phyloP scores from a whole-genome alignment of 495 filamentous ascomycete genomes.

The Lineolata rhizophorae region DNA sequence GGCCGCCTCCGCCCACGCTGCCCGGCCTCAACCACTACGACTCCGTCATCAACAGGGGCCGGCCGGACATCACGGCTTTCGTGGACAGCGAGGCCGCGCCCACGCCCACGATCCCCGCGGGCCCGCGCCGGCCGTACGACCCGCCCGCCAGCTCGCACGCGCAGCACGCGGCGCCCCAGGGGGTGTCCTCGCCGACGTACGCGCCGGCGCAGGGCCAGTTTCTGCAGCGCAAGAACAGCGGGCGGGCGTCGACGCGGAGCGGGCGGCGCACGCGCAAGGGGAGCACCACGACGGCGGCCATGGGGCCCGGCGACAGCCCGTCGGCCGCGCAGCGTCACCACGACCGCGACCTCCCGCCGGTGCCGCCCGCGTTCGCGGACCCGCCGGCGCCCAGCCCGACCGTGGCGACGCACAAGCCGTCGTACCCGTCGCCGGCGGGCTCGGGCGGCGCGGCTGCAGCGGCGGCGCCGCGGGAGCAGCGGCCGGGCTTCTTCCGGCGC shows the following conservation, averaged over 20 bases:
- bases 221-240: constrained; percentile 41
- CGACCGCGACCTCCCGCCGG: constrained; percentile 9
- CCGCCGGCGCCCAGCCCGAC: constrained; percentile 29
- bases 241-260: constrained; percentile 38
- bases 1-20: neutral
- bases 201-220: too few relatives aligned
- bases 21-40: constrained; percentile 3
- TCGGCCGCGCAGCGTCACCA: constrained; percentile 18
- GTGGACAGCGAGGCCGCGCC: constrained; percentile 65
- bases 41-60: constrained; percentile 14
- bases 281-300: constrained; percentile 27
- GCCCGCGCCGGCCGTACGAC: constrained; percentile 35
- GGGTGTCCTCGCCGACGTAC: constrained; percentile 10
- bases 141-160: constrained; percentile 23
- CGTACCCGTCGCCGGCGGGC: too few relatives aligned
- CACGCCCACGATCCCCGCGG: constrained; percentile 65
- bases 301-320: constrained; percentile 13
- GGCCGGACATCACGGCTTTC: too few relatives aligned
- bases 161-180: constrained; percentile 12
- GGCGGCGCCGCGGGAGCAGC: constrained; percentile 19
- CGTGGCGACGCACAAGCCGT: constrained; percentile 30
- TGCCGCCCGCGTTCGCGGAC: constrained; percentile 11
- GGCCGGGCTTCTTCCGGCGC: constrained; percentile 76
- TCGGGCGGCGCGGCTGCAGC: too few relatives aligned
- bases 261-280: constrained; percentile 32